Evolutionary conservation across 2,329 filamentous ascomycete genomes (phyloP).

Genomic region (Teratosphaeria epicoccoides): DNA sequence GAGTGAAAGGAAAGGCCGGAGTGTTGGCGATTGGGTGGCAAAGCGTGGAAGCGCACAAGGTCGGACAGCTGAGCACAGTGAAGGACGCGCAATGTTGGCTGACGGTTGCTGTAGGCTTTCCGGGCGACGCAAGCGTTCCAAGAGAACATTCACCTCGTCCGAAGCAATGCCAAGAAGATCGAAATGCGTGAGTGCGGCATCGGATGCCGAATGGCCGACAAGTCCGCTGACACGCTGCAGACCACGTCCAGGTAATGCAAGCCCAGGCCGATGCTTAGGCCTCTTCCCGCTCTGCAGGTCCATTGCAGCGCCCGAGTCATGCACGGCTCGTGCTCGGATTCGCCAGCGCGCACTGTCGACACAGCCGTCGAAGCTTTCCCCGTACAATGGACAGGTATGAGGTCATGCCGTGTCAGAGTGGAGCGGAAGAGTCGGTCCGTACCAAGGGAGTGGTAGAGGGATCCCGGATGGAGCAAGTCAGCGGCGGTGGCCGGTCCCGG

Average conservation of each 20-base stretch:
- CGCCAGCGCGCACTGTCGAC: not conserved
- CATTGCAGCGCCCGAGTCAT: too few species aligned
- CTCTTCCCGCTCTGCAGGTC: too few species aligned
- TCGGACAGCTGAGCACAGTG: constrained; percentile 1
- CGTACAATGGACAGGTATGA: not conserved
- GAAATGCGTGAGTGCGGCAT: constrained; percentile 2
- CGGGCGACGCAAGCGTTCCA: constrained; percentile 37
- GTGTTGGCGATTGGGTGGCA: constrained; percentile 42
- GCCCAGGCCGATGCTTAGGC: not conserved
- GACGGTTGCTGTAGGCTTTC: constrained; percentile 16
- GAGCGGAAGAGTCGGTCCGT: too few species aligned
- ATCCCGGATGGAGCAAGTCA: too few species aligned
- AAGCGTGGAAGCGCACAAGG: constrained; percentile 39
- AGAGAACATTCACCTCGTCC: constrained; percentile 24
- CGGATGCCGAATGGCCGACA: too few species aligned
- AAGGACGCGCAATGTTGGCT: too few species aligned
- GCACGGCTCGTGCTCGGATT: not conserved
- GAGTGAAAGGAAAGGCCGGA: constrained; percentile 32
- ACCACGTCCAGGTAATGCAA: constrained; percentile 2
- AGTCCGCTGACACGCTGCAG: too few species aligned
- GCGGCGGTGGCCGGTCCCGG: too few species aligned
- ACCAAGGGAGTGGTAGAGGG: too few species aligned
- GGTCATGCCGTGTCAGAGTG: too few species aligned
- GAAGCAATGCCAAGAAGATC: constrained; percentile 5
- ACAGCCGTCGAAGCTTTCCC: not conserved